phyloP scores from a whole-genome alignment of 495 filamentous ascomycete genomes.

The Penicillium turbatum region DNA sequence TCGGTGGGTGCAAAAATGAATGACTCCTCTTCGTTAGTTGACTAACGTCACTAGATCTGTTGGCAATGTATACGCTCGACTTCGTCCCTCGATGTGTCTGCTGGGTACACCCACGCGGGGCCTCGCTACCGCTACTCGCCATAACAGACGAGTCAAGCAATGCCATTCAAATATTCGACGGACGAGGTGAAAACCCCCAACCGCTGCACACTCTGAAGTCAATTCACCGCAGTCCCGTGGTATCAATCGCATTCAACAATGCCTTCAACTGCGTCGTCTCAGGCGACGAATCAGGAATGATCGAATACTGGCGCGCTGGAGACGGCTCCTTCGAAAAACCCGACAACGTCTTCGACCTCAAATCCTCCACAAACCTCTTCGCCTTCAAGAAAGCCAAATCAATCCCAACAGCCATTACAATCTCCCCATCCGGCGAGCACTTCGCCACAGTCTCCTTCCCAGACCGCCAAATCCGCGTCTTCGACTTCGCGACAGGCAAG shows the following conservation, averaged over 20 bases:
- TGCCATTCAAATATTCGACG: slow-evolving; percentile 79
- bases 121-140: slow-evolving; percentile 79
- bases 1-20: slow-evolving; percentile 46
- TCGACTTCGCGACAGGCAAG: slow-evolving; percentile 86
- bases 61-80: slow-evolving; percentile 73
- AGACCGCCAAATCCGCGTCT: slow-evolving; percentile 86
- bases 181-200: slow-evolving; percentile 69
- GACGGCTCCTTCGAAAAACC: slow-evolving; percentile 81
- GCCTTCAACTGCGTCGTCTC: slow-evolving; percentile 85
- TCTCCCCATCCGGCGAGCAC: slow-evolving; percentile 78
- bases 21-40: background rate
- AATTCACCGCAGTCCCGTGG: slow-evolving; percentile 74
- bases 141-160: slow-evolving; percentile 77
- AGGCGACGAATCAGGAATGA: slow-evolving; percentile 84
- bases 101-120: slow-evolving; percentile 88
- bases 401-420: slow-evolving; percentile 72
- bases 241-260: slow-evolving; percentile 84
- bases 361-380: slow-evolving; percentile 89
- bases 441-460: slow-evolving; percentile 92
- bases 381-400: slow-evolving; percentile 96
- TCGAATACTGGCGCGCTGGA: slow-evolving; percentile 89
- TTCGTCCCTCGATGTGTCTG: slow-evolving; percentile 75
- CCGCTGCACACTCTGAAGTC: slow-evolving; percentile 70
- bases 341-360: slow-evolving; percentile 83
- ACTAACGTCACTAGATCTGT: slow-evolving; percentile 56